Evolutionary conservation across 345 rosid species (phyloP), one percentile per base, ranked within the genome.

Genomic region (Euphorbia lathyris): DNA sequence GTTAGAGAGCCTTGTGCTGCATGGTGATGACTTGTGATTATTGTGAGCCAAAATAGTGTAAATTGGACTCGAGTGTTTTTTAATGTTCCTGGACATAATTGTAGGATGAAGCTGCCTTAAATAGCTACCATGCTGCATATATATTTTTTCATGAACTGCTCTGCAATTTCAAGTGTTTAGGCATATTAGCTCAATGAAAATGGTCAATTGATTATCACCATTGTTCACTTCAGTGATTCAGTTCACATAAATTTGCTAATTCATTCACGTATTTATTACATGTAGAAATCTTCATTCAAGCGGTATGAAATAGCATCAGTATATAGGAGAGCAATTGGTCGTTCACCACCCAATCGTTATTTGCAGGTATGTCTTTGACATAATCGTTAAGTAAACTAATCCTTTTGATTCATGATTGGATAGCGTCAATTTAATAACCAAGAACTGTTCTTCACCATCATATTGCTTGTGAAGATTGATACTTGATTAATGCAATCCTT

Each of bases 281-380:
- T 83, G 77, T 77, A 94, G 98, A 89, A 86, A 88, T 83, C 83
- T 76, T 86, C 98, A 50, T 91, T 91, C 83, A 91, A 91, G 73
- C 78, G 96, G 14, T 94, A 88, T 74, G 98, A 91, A 81, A 82
- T 88, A 77, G 84, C 97, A 65, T 81, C 77, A 55, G 98, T 91
- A 58, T 88, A 88, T 77, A 86, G 98, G 71, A 88, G 85, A 87
- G 94, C 96, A 62, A 83, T 94, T 70, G 98, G 98, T 67, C 98
- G 82, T 87, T 88, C 98, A 53, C 92, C 98, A 36, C 97, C 98
- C 66, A 94, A 88, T 80, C 85, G 83, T 40, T 88, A 85, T 86
- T 91, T 91, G 70, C 98, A 94, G 90, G 98, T 88, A 69, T 11
- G 30, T 4, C 22, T 53, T 72, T n/a, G 32, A 55, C 17, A 34